Evolutionary conservation across 345 rosid species (phyloP).

Genomic region (Eucalyptus marginata): DNA sequence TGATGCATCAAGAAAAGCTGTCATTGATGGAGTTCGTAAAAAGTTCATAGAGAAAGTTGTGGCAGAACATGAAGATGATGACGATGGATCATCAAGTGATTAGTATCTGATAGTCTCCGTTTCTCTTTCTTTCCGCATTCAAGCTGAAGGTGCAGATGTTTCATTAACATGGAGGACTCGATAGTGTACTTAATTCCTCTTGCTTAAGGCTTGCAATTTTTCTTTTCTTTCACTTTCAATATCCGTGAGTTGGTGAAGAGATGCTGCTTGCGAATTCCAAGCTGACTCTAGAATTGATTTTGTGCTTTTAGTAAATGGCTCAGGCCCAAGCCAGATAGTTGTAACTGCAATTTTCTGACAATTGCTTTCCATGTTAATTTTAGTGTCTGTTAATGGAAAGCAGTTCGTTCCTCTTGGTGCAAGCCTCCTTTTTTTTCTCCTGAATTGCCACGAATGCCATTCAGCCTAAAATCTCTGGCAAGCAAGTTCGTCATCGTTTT

Average conservation of each 20-base stretch:
- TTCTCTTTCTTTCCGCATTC: constrained; percentile 9
- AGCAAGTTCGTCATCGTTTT: neutral
- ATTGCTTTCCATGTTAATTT: neutral
- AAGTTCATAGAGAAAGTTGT: constrained; percentile 82
- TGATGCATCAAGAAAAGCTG: constrained; percentile 55
- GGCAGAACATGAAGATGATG: constrained; percentile 65
- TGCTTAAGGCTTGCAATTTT: neutral
- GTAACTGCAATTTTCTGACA: neutral
- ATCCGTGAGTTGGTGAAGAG: neutral
- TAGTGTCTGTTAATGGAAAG: neutral
- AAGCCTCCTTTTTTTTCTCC: neutral
- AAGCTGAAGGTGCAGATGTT: neutral
- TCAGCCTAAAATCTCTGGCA: neutral
- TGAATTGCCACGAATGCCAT: neutral
- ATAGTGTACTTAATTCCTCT: neutral
- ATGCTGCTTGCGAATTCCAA: neutral
- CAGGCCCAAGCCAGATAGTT: neutral
- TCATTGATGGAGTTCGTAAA: constrained; percentile 74
- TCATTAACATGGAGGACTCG: neutral
- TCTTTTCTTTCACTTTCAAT: neutral
- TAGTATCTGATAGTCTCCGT: constrained; percentile 13
- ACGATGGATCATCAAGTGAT: constrained; percentile 74
- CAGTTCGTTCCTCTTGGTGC: neutral
- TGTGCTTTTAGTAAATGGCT: neutral
- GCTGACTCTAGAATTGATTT: neutral